Base-by-base conservation (phyloP, 331 rosid species). In the Quercus lobata region DNA sequence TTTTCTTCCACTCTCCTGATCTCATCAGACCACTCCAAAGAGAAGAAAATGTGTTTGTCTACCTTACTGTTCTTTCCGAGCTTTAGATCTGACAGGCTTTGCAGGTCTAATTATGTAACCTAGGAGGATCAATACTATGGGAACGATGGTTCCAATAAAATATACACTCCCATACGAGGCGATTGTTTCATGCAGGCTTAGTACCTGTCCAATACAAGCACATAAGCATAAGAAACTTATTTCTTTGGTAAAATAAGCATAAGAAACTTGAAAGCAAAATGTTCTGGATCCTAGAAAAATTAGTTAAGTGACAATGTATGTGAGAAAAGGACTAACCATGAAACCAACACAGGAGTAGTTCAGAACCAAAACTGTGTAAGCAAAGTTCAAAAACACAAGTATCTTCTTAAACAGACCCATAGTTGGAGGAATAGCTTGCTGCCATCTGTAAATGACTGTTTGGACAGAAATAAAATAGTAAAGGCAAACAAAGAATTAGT, bases 371-470 rank as follows among this genome's bases (percentile, higher is more conserved):
- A 93, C 57, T 29, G 98, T 89, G 89, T 90, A 96, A 57, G 85
- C 84, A 63, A 90, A 93, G 90, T 96, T 96, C 62, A 82, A 22
- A 69, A 96, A 86, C 82, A 77, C 87, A 55, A 93, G 73, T 24
- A 83, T 80, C 60, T 84, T 90, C 89, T 90, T 93, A 30, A 84
- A 73, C 71, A 79, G 55, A 69, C 84, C 84, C 81, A 82, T 80
- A 37, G 88, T 54, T 60, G 93, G 87, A 83, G 97, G 91, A 46
- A 84, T 73, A 5, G 88, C 92, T 88, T 90, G 98, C 83, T 96
- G 97, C 99, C 98, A 96, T 88, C 94, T 86, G 85, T 96, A 96
- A 75, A 96, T 87, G 81, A 88, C 99, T 96, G 98, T 85, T 84
- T 56, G 72, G 80, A 73, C 77, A 80, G 75, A 63, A 81, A 82